These are phyloP conservation scores for Coemansia sp. DNA, from an alignment of 192 early-diverging fungal species.

Conservation along the genomic window DNA sequence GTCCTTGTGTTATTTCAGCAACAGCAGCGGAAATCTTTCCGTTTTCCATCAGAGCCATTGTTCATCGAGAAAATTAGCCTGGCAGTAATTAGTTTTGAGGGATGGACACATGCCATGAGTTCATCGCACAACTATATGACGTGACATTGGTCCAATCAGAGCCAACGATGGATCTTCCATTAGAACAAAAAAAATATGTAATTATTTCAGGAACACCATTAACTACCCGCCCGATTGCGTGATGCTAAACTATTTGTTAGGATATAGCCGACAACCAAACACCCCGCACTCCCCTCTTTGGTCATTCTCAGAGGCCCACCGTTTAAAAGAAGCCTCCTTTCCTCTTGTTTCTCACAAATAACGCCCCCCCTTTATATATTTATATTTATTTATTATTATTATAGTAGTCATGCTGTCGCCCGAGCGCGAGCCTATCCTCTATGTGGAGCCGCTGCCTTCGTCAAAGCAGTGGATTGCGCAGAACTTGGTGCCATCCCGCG, in stretches of 20 bases:
- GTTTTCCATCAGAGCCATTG: neutral
- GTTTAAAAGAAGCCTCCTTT: neutral
- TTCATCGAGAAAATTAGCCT: neutral
- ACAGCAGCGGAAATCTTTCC: neutral
- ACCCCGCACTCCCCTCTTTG: neutral
- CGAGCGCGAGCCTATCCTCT: conserved; percentile 19
- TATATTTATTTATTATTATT: neutral
- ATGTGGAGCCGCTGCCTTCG: conserved; percentile 50
- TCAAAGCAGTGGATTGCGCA: conserved; percentile 38
- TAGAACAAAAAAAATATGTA: neutral
- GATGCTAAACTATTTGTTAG: neutral
- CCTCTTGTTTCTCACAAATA: neutral
- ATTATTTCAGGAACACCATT: neutral
- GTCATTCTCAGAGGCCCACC: neutral
- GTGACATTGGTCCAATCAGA: conserved; percentile 8
- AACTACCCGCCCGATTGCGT: conserved; percentile 9
- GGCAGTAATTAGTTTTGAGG: neutral
- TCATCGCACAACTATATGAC: neutral
- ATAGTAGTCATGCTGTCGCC: neutral
- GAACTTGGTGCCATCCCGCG: conserved; percentile 25
- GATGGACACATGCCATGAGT: conserved; percentile 3
- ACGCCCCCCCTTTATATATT: neutral
- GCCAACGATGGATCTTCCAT: neutral
- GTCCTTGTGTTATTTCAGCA: neutral
- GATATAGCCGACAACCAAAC: neutral